Conservation (phyloP, 345 rosid genomes). For the Atalantia buxifolia region DNA sequence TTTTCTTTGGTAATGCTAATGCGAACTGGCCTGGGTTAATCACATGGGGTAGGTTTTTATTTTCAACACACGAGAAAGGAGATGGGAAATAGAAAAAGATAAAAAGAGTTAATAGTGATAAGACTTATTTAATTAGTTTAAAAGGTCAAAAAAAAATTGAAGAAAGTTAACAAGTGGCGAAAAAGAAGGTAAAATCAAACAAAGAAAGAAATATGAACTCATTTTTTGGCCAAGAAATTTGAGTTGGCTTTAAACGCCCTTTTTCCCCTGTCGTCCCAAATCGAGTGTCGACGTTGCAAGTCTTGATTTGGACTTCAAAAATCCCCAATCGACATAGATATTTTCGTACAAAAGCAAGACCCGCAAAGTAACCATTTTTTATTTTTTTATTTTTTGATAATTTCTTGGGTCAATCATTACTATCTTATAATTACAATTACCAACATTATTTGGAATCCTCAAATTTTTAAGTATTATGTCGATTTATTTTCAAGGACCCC, state of each 20-base stretch:
- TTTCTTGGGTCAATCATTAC: neutral
- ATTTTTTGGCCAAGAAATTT: conserved; percentile 5
- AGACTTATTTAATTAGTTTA: neutral
- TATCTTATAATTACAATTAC: neutral
- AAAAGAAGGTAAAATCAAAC: neutral
- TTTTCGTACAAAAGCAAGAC: neutral
- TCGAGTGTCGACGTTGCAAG: neutral
- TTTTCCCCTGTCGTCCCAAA: neutral
- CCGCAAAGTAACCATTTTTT: neutral
- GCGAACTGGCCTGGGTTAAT: neutral
- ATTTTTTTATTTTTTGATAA: neutral
- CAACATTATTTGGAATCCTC: neutral
- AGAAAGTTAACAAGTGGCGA: neutral
- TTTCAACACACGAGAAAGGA: neutral
- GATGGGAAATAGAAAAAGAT: neutral
- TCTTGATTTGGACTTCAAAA: neutral
- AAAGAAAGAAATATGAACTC: conserved; percentile 7
- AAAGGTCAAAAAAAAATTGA: neutral
- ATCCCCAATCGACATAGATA: neutral
- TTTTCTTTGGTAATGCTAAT: neutral
- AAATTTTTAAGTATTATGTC: too few relatives aligned
- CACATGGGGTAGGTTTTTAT: neutral
- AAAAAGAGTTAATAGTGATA: neutral
- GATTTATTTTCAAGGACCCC: too few relatives aligned
- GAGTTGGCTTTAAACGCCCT: neutral